Evolutionary conservation across 352 stramenopile genomes (phyloP).

Genomic region (Globisporangium nagaii): DNA sequence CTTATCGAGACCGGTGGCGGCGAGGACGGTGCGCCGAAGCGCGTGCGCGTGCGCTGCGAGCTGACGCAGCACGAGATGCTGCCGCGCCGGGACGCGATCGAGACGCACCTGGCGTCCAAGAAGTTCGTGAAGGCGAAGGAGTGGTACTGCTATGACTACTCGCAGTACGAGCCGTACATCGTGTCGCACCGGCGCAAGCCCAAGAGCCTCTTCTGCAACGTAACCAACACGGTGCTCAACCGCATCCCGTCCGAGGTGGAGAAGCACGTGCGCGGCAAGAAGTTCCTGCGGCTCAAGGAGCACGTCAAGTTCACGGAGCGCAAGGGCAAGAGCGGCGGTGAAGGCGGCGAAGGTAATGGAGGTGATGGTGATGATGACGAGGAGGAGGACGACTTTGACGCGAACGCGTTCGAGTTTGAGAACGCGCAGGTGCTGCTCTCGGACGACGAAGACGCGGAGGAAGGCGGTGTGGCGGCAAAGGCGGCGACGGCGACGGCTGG

Average conservation of each 20-base stretch:
- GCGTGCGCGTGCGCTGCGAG: conserved; percentile 60
- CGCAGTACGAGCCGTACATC: conserved; percentile 89
- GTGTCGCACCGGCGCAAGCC: conserved; percentile 75
- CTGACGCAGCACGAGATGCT: conserved; percentile 81
- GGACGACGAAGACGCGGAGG: conserved; percentile 66
- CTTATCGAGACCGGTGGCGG: conserved; percentile 37
- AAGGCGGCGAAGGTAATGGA: conserved; percentile 23
- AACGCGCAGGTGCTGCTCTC: conserved; percentile 70
- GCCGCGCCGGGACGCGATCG: conserved; percentile 48
- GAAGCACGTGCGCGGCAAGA: conserved; percentile 86
- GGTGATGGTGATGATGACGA: conserved; percentile 45
- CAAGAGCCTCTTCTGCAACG: conserved; percentile 86
- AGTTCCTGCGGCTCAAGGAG: conserved; percentile 76
- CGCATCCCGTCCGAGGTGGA: conserved; percentile 85
- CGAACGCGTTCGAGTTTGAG: conserved; percentile 79
- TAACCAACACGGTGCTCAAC: conserved; percentile 85
- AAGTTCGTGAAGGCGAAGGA: conserved; percentile 78
- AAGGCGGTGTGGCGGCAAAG: conserved; percentile 18
- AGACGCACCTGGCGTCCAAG: conserved; percentile 67
- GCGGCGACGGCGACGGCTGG: too few relatives aligned
- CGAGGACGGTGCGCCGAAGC: conserved; percentile 35
- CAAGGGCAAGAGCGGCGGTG: conserved; percentile 18
- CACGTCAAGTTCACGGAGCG: conserved; percentile 43
- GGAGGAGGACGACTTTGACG: conserved; percentile 54
- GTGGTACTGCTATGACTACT: conserved; percentile 89